phyloP scores from a whole-genome alignment of 2,329 filamentous ascomycete species.

The Alternaria conjuncta region DNA sequence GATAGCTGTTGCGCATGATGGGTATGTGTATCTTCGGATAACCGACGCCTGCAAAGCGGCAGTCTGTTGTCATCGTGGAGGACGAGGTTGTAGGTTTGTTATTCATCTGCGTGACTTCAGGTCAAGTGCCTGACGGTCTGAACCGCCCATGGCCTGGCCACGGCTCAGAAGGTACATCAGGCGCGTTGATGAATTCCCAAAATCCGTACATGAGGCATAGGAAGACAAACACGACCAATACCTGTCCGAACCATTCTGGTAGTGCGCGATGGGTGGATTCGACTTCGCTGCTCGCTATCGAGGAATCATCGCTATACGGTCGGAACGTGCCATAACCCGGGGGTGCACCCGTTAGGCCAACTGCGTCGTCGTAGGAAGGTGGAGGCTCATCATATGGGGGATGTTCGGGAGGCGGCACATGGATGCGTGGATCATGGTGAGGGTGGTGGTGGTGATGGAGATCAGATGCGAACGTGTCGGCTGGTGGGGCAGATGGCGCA shows the following conservation, averaged over 20 bases:
- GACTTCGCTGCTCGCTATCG: slow-evolving; percentile 37
- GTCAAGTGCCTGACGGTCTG: background rate
- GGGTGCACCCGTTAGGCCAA: slow-evolving; percentile 28
- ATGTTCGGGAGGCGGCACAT: background rate
- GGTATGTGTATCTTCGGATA: background rate
- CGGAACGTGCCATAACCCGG: slow-evolving; percentile 41
- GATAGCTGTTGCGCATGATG: background rate
- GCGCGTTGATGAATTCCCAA: slow-evolving; percentile 34
- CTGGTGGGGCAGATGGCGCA: slow-evolving; percentile 18
- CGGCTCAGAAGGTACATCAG: slow-evolving; percentile 15
- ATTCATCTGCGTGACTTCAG: background rate
- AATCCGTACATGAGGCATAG: slow-evolving; percentile 40
- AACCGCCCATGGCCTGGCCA: slow-evolving; percentile 1
- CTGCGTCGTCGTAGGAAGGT: slow-evolving; percentile 45
- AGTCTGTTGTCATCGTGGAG: background rate
- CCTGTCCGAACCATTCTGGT: slow-evolving; percentile 40
- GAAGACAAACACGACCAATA: slow-evolving; percentile 34
- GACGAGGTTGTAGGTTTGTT: background rate
- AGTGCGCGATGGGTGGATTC: slow-evolving; percentile 30
- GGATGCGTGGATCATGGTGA: slow-evolving; percentile 14
- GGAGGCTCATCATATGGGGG: slow-evolving; percentile 35
- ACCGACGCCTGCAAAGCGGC: background rate
- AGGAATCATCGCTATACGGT: slow-evolving; percentile 39
- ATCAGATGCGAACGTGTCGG: background rate
- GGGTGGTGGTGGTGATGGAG: slow-evolving; percentile 7